These are phyloP conservation scores for Russula ochroleuca DNA, from an alignment of 768 basidiomycete genomes.

Conservation along the genomic window DNA sequence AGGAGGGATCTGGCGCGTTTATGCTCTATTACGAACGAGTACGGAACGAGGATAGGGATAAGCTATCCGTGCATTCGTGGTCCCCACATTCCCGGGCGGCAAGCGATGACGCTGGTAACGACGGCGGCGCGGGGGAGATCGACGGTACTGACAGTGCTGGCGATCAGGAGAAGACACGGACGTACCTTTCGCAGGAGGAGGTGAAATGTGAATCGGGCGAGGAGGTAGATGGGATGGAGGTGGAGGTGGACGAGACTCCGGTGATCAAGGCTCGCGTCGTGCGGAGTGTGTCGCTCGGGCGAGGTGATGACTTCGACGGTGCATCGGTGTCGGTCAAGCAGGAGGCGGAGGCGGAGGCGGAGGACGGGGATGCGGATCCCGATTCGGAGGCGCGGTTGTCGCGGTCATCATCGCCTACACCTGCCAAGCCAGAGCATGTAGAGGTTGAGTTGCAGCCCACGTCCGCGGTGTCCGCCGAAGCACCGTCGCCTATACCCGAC, in stretches of 20 bases:
- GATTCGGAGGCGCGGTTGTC: background rate
- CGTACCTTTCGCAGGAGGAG: slow-evolving; percentile 1
- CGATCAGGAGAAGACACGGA: slow-evolving; percentile 28
- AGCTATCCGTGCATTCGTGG: background rate
- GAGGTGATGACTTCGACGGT: background rate
- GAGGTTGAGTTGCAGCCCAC: slow-evolving; percentile 2
- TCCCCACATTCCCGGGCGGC: background rate
- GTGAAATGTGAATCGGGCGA: background rate
- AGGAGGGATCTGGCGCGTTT: slow-evolving; percentile 74
- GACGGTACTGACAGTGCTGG: slow-evolving; percentile 46
- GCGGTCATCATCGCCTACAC: background rate
- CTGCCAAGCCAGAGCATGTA: background rate
- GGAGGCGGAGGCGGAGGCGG: background rate
- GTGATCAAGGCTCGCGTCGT: slow-evolving; percentile 25
- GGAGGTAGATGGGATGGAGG: background rate
- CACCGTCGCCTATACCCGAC: slow-evolving; percentile 13
- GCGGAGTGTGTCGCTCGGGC: slow-evolving; percentile 29
- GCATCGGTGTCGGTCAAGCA: slow-evolving; percentile 4
- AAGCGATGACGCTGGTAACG: slow-evolving; percentile 29
- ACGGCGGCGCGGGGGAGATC: slow-evolving; percentile 58
- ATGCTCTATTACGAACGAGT: slow-evolving; percentile 94
- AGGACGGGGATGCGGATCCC: background rate
- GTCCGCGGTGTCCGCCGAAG: slow-evolving; percentile 1
- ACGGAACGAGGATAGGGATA: slow-evolving; percentile 1
- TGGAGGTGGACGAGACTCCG: background rate